Conservation (phyloP, 2,329 filamentous ascomycete species). For the Aspergillus versicolor region DNA sequence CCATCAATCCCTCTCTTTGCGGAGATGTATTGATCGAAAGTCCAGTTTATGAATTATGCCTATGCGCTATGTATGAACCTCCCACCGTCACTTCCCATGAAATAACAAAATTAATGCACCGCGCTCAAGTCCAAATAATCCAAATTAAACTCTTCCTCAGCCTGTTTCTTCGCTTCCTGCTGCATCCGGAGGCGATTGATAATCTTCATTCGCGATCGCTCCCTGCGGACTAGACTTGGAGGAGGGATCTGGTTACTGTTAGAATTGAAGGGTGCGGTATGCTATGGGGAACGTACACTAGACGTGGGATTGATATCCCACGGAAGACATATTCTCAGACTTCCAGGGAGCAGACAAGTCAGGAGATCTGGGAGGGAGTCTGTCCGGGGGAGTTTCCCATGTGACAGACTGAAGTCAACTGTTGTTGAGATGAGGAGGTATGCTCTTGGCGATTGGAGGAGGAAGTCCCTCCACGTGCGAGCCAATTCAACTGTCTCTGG, state of each 20-base stretch:
- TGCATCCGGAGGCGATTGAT: background rate
- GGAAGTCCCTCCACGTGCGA: background rate
- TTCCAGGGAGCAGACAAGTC: background rate
- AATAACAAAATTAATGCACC: no score
- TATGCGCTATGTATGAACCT: no score
- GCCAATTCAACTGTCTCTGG: no score
- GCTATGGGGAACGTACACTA: background rate
- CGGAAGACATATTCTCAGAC: background rate
- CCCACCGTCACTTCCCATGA: no score
- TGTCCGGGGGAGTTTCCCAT: background rate
- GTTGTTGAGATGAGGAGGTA: background rate
- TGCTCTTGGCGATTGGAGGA: background rate
- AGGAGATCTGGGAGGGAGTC: background rate
- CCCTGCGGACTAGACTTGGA: background rate
- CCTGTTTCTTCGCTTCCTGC: background rate
- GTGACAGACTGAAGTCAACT: background rate
- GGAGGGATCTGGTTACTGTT: background rate
- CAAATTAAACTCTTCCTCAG: background rate
- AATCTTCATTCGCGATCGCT: background rate
- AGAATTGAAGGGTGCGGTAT: background rate
- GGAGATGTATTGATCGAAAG: no score
- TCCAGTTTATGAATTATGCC: no score
- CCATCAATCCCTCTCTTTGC: no score
- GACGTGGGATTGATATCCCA: background rate
- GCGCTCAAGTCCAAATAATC: background rate